Evolutionary conservation across 768 basidiomycete species (phyloP).

Genomic region (Hericium alpestre): DNA sequence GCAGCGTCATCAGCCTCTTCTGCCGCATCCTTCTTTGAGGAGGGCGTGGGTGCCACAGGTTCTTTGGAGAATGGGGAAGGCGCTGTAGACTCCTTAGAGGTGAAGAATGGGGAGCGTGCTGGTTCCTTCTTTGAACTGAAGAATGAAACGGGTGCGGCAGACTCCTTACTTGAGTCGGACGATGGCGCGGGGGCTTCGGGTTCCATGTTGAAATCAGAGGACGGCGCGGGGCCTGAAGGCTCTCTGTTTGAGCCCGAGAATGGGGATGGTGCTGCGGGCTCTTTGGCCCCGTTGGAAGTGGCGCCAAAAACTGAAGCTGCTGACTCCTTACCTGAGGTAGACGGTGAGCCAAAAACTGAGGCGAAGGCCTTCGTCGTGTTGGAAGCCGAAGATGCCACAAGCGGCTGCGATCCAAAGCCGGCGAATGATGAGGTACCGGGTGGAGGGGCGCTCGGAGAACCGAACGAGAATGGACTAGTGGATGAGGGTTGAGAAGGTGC

Average conservation of each 20-base stretch:
- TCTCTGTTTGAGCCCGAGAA: too few relatives aligned
- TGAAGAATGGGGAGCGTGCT: neutral
- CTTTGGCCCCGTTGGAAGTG: too few relatives aligned
- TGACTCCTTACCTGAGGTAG: neutral
- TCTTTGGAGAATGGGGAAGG: neutral
- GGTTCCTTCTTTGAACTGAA: too few relatives aligned
- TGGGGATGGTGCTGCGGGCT: too few relatives aligned
- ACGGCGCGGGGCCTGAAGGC: too few relatives aligned
- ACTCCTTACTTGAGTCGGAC: too few relatives aligned
- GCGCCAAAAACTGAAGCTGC: too few relatives aligned
- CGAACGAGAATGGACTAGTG: conserved; percentile 9
- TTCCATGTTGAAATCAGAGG: too few relatives aligned
- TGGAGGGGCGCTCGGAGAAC: conserved; percentile 44
- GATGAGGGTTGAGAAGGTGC: neutral
- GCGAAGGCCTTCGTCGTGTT: conserved; percentile 11
- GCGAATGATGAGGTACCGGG: neutral
- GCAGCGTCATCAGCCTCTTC: conserved; percentile 17
- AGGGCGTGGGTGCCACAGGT: too few relatives aligned
- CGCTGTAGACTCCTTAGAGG: neutral
- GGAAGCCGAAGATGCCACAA: conserved; percentile 13
- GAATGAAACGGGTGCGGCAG: too few relatives aligned
- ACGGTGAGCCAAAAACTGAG: conserved; percentile 12
- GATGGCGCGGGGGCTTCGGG: too few relatives aligned
- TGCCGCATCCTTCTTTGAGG: neutral
- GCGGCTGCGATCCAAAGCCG: neutral